A percentile compares a stretch with the other conserved stretches of the same genome.
Evolutionary conservation across 2,329 filamentous ascomycete species (phyloP).

Genomic region (Hirsutella minnesotensis): DNA sequence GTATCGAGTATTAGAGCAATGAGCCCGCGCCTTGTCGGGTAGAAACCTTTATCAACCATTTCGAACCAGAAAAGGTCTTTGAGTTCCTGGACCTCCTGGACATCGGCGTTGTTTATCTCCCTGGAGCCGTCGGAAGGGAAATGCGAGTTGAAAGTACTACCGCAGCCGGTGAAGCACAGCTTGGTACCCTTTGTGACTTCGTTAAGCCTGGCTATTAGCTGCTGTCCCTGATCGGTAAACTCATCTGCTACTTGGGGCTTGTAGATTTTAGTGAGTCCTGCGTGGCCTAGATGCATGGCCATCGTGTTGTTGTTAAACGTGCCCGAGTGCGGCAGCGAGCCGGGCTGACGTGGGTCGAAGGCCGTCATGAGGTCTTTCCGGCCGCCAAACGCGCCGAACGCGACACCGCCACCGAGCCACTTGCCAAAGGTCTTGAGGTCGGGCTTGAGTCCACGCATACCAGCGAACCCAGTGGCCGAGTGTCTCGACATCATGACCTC

Average conservation of each 20-base stretch:
- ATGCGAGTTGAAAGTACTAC: conserved; percentile 24
- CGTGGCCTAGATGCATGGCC: conserved; percentile 43
- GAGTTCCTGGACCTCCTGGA: conserved; percentile 10
- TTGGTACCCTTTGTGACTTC: conserved; percentile 20
- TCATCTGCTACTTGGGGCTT: conserved; percentile 17
- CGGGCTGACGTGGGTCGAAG: conserved; percentile 36
- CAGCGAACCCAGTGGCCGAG: conserved; percentile 33
- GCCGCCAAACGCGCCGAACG: conserved; percentile 57
- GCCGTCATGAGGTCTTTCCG: conserved; percentile 43
- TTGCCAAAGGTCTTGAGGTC: conserved; percentile 57
- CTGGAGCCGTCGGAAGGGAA: conserved; percentile 23
- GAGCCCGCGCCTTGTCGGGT: conserved; percentile 27
- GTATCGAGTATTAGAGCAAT: conserved; percentile 28
- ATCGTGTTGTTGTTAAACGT: conserved; percentile 59
- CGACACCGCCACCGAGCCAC: conserved; percentile 53
- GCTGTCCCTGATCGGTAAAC: conserved; percentile 20
- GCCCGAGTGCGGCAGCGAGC: conserved; percentile 40
- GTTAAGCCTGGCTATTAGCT: conserved; percentile 17
- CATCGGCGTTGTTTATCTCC: conserved; percentile 1
- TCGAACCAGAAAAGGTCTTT: conserved; percentile 33
- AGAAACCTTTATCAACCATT: conserved; percentile 31
- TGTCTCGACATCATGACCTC: conserved; percentile 61
- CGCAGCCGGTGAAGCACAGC: conserved; percentile 24
- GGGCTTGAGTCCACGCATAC: conserved; percentile 31
- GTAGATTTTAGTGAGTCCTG: conserved; percentile 23